phyloP scores from a whole-genome alignment of 2,329 filamentous ascomycete species.

The Apiospora marii region DNA sequence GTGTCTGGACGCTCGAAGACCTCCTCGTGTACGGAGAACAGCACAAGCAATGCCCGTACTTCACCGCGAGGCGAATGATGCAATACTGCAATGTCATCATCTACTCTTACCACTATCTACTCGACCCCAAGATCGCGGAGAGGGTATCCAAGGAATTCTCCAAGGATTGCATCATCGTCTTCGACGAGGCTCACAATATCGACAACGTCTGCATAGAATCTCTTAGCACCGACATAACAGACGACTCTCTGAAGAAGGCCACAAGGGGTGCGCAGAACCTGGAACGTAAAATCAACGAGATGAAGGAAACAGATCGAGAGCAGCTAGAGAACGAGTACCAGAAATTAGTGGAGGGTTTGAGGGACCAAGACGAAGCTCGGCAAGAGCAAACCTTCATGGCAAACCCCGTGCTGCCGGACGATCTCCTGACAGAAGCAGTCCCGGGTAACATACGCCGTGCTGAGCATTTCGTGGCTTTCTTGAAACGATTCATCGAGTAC shows the following conservation, averaged over 20 bases:
- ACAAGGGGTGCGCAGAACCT: slow-evolving; percentile 90
- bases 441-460: slow-evolving; percentile 95
- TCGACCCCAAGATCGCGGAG: slow-evolving; percentile 98
- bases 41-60: slow-evolving; percentile 97
- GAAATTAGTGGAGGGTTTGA: slow-evolving; percentile 90
- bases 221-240: slow-evolving; percentile 93
- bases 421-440: slow-evolving; percentile 92
- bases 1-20: slow-evolving; percentile 94
- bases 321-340: slow-evolving; percentile 95
- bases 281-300: slow-evolving; percentile 88
- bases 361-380: slow-evolving; percentile 86
- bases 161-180: slow-evolving; percentile 98
- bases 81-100: slow-evolving; percentile 99
- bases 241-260: slow-evolving; percentile 91
- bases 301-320: slow-evolving; percentile 94
- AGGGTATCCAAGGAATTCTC: slow-evolving; percentile 93
- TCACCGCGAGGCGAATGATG: slow-evolving; percentile 97
- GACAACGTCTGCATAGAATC: slow-evolving; percentile 99
- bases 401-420: slow-evolving; percentile 92
- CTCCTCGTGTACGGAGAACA: slow-evolving; percentile 90
- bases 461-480: slow-evolving; percentile 93
- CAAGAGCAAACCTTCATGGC: slow-evolving; percentile 97
- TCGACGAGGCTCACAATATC: slow-evolving; percentile 98
- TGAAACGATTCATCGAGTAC: slow-evolving; percentile 98
- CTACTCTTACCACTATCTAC: slow-evolving; percentile 97